Evolutionary conservation across 2,329 filamentous ascomycete genomes (phyloP), one percentile per base, ranked within the genome.

Genomic region (Fusarium oligoseptatum): DNA sequence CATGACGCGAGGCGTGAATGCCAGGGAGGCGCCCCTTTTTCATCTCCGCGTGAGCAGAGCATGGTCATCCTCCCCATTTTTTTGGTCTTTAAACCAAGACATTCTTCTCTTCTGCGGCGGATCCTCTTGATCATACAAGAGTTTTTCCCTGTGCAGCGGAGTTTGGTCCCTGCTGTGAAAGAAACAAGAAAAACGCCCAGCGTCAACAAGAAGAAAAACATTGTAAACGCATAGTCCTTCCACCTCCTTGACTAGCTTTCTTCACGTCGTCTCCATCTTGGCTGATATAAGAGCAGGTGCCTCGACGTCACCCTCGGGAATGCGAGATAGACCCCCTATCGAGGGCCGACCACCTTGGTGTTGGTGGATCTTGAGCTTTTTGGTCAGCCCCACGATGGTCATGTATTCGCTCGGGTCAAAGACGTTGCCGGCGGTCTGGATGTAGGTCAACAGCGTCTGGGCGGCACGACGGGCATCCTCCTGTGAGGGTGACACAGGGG

Each of bases 391-490:
- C 20, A 94, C 88, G 57, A 98, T 91, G 4, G 91, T 90, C 73
- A 94, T 83, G 81, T 93, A 95, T 73, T 98, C 95, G 77, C 90
- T 89, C 56, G 94, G 90, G 79, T 97, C 94, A 17, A 94, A 90
- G 36, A 24, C 22, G 22, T 95, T 84, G 14, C 92, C 90, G 75
- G 93, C 90, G 70, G 92, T 91, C 77, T 94, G 90, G 81, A 98
- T 93, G 80, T 96, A 98, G 70, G 85, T 92, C 81, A 97, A 89
- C 22, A 98, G 90, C 3, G 95, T 92, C 78, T 96, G 92, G 6
- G 97, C 88, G 2, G 95, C 96, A 61, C 91, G 89, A 43, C 94
- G 90, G 5, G 95, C 95, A 81, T 98, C 95, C 77, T 98, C 95
- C 76, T 95, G 93, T 0, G 92, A 95, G 0, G 93, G 93, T 2